These are phyloP conservation scores for Perkinsela sp. DNA, from an alignment of 208 protist genomes.

Conservation along the genomic window DNA sequence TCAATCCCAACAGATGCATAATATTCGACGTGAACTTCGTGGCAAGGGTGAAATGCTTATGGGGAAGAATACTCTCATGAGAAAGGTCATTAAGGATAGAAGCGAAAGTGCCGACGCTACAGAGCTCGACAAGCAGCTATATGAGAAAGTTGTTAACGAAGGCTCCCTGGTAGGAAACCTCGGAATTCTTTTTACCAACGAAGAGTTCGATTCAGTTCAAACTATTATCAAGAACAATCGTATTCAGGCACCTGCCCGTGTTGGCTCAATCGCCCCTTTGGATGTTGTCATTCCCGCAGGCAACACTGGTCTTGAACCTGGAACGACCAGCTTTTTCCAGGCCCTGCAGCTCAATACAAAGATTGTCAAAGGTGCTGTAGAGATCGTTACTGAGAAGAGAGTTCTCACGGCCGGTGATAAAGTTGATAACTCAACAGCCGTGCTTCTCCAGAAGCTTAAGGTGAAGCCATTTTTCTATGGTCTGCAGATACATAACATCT, in stretches of 20 bases:
- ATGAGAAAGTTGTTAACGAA: conserved; percentile 15
- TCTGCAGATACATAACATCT: conserved; percentile 64
- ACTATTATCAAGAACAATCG: conserved; percentile 48
- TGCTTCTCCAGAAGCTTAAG: conserved; percentile 87
- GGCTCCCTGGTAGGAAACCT: conserved; percentile 73
- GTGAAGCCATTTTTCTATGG: conserved; percentile 97
- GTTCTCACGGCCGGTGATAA: conserved; percentile 76
- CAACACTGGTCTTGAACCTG: conserved; percentile 88
- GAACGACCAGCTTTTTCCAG: conserved; percentile 94
- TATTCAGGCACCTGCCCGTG: conserved; percentile 76
- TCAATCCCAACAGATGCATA: conserved; percentile 81
- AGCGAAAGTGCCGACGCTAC: conserved; percentile 15
- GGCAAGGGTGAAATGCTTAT: conserved; percentile 81
- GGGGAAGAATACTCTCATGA: conserved; percentile 95
- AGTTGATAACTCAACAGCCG: conserved; percentile 85
- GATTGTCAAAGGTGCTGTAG: conserved; percentile 92
- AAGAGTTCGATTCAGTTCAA: conserved; percentile 57
- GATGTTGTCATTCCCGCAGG: conserved; percentile 81
- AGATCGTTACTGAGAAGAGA: conserved; percentile 86
- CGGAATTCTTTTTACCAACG: conserved; percentile 91
- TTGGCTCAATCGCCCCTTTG: conserved; percentile 78
- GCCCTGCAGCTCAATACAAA: conserved; percentile 95
- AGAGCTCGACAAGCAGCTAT: conserved; percentile 18
- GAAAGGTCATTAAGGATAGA: conserved; percentile 64
- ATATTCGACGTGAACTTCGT: conserved; percentile 74